phyloP scores from a whole-genome alignment of 176 grass and related monocot species.

The Oryza brachyantha region DNA sequence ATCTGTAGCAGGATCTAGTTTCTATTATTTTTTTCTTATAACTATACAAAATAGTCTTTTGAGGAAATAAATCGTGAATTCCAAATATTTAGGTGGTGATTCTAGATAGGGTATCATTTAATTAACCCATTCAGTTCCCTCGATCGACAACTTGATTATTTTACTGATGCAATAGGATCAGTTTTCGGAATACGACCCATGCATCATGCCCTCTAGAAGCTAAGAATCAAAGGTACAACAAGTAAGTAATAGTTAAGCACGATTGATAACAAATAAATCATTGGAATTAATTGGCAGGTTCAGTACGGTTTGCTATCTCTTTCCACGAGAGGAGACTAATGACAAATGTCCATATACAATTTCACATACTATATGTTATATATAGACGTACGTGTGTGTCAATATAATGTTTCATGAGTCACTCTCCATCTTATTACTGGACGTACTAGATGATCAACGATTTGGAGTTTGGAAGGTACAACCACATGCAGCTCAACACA shows the following conservation, averaged over 20 bases:
- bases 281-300: neutral
- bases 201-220: neutral
- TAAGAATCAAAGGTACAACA: neutral
- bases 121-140: too few relatives aligned
- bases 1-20: too few relatives aligned
- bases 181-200: neutral
- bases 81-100: too few relatives aligned
- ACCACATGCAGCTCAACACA: neutral
- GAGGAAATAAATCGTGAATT: too few relatives aligned
- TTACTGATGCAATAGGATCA: too few relatives aligned
- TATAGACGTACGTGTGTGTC: neutral
- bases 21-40: too few relatives aligned
- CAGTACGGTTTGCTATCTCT: neutral
- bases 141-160: too few relatives aligned
- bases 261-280: neutral
- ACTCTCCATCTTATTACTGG: neutral
- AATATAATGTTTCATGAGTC: neutral
- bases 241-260: neutral
- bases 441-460: neutral
- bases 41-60: too few relatives aligned
- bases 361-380: neutral
- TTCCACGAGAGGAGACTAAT: constrained; percentile 7
- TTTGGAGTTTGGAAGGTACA: constrained; percentile 24
- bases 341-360: neutral
- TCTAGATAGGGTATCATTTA: too few relatives aligned